A percentile compares a stretch with the other conserved stretches of the same genome.
These are phyloP conservation scores for Leccinum olivaceopallidum DNA, from an alignment of 768 basidiomycete species.

Conservation along the genomic window DNA sequence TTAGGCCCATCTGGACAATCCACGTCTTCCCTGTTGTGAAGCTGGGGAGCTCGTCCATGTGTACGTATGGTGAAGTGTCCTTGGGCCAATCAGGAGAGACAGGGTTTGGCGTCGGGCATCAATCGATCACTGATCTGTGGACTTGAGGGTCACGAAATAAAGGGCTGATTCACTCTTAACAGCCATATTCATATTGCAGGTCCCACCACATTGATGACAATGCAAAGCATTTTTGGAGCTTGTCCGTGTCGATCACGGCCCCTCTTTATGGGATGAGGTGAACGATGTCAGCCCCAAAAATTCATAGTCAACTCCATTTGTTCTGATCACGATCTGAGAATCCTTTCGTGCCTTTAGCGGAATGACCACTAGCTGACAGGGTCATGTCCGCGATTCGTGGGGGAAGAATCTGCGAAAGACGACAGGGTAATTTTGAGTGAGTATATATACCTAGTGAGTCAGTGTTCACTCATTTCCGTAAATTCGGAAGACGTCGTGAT, in stretches of 20 bases:
- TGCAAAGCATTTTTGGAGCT: neutral
- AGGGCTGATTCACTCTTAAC: neutral
- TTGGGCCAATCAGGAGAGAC: neutral
- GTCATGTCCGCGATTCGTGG: neutral
- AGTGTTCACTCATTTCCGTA: conserved; percentile 8
- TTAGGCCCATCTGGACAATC: neutral
- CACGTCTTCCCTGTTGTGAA: neutral
- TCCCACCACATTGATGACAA: neutral
- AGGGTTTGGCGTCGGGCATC: neutral
- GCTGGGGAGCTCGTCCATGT: neutral
- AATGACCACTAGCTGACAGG: neutral
- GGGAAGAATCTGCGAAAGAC: neutral
- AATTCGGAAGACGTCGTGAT: conserved; percentile 3
- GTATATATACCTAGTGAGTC: neutral
- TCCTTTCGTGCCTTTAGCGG: neutral
- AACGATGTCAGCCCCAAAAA: neutral
- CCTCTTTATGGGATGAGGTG: neutral
- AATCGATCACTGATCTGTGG: neutral
- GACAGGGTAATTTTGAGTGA: too few species aligned
- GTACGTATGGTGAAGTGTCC: neutral
- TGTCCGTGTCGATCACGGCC: neutral
- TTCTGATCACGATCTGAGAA: neutral
- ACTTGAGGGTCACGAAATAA: neutral
- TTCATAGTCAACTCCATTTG: neutral
- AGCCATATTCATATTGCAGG: neutral